Conservation (phyloP, 2,329 filamentous ascomycete species). For the Xylariaceae sp. region DNA sequence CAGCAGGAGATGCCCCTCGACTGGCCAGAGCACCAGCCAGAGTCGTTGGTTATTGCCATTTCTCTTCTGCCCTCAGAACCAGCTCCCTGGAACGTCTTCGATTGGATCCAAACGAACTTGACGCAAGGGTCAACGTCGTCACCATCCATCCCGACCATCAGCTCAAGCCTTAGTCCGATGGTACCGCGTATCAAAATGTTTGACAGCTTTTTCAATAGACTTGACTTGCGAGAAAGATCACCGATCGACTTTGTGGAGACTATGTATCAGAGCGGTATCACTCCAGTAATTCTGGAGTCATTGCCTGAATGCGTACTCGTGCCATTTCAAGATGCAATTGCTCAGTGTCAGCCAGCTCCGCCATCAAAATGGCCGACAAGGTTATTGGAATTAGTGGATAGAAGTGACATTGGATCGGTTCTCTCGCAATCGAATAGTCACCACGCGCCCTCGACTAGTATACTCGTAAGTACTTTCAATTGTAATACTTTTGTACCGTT, state of each 20-base stretch:
- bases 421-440: slow-evolving; percentile 52
- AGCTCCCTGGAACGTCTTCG: slow-evolving; percentile 45
- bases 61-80: slow-evolving; percentile 30
- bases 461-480: slow-evolving; percentile 44
- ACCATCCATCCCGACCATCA: slow-evolving; percentile 23
- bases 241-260: slow-evolving; percentile 70
- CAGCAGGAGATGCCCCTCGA: slow-evolving; percentile 57
- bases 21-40: slow-evolving; percentile 26
- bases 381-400: slow-evolving; percentile 74
- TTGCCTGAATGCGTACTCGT: slow-evolving; percentile 83
- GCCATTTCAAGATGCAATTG: slow-evolving; percentile 80
- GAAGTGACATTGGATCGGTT: slow-evolving; percentile 77
- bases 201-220: slow-evolving; percentile 64
- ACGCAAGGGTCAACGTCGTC: slow-evolving; percentile 29
- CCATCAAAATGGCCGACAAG: slow-evolving; percentile 74
- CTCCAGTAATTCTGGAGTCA: slow-evolving; percentile 70
- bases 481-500: not conserved
- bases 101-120: slow-evolving; percentile 57
- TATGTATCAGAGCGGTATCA: slow-evolving; percentile 72
- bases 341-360: slow-evolving; percentile 81
- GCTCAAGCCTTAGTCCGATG: slow-evolving; percentile 36
- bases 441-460: slow-evolving; percentile 40
- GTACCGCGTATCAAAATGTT: slow-evolving; percentile 73
- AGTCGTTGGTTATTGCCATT: slow-evolving; percentile 6
- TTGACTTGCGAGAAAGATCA: slow-evolving; percentile 51